phyloP scores from a whole-genome alignment of 768 basidiomycete species.

The Pulveroboletus sp. region DNA sequence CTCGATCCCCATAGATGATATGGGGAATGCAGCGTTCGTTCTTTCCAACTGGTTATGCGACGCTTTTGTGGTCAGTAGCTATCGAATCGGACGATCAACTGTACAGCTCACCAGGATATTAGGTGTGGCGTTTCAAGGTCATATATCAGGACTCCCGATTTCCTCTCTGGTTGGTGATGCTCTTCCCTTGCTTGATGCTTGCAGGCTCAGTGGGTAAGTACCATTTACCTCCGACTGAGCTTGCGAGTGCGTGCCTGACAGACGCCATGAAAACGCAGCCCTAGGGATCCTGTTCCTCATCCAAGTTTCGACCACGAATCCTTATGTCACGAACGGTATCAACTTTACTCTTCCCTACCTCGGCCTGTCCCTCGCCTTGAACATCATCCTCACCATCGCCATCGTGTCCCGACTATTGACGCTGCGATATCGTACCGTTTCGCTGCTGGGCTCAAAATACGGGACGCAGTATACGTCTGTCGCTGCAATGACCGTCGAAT shows the following conservation, averaged over 20 bases:
- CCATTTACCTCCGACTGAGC: fast-evolving
- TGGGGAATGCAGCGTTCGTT: constrained; percentile 8
- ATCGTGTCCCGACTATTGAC: constrained; percentile 28
- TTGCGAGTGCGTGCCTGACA: not conserved
- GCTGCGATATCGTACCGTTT: constrained; percentile 7
- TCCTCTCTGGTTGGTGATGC: constrained; percentile 6
- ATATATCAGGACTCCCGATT: constrained; percentile 3
- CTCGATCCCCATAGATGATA: constrained; percentile 15
- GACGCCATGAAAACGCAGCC: not conserved
- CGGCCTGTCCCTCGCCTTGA: constrained; percentile 26
- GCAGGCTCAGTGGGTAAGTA: constrained; percentile 6
- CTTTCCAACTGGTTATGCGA: constrained; percentile 16
- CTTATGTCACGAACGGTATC: constrained; percentile 6
- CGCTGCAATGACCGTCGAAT: constrained; percentile 34
- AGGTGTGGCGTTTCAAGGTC: constrained; percentile 18
- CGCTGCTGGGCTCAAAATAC: constrained; percentile 18
- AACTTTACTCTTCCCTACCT: constrained; percentile 23
- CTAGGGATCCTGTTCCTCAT: constrained; percentile 7
- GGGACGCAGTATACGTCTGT: constrained; percentile 29
- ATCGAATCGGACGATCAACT: not conserved
- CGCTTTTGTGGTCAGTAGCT: constrained; percentile 13
- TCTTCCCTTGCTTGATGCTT: constrained; percentile 12
- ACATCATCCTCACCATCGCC: constrained; percentile 29
- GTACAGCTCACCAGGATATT: not conserved
- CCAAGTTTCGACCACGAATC: constrained; percentile 11